These are phyloP conservation scores for Decorospora gaudefroyi DNA, from an alignment of 2,329 filamentous ascomycete species.

Conservation along the genomic window DNA sequence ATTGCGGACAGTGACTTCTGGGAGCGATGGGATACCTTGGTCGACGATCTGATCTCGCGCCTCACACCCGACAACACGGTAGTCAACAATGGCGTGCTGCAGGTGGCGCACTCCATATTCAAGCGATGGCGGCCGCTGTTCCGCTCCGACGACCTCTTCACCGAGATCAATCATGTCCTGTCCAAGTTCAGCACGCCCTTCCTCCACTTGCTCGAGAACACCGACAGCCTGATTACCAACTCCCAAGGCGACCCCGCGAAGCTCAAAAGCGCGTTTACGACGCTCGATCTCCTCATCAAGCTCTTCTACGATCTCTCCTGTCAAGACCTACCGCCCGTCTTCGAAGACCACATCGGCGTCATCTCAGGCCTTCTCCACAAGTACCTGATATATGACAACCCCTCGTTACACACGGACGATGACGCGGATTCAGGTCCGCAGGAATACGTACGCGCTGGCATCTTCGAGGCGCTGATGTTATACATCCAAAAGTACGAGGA, in stretches of 20 bases:
- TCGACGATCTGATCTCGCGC: slow-evolving; percentile 86
- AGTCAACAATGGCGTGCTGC: slow-evolving; percentile 90
- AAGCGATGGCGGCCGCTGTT: slow-evolving; percentile 93
- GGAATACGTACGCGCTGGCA: slow-evolving; percentile 88
- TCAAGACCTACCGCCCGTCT: slow-evolving; percentile 91
- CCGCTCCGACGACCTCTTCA: slow-evolving; percentile 87
- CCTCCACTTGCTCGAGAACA: slow-evolving; percentile 74
- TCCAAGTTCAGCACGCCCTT: slow-evolving; percentile 82
- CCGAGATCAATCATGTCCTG: slow-evolving; percentile 95
- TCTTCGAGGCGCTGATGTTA: slow-evolving; percentile 86
- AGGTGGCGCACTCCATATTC: slow-evolving; percentile 98
- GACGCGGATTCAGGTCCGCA: slow-evolving; percentile 84
- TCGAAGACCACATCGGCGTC: slow-evolving; percentile 81
- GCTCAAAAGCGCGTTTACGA: slow-evolving; percentile 78
- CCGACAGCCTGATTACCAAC: slow-evolving; percentile 70
- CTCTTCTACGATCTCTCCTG: slow-evolving; percentile 96
- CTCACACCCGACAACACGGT: slow-evolving; percentile 80
- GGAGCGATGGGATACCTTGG: slow-evolving; percentile 93
- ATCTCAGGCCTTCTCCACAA: slow-evolving; percentile 85
- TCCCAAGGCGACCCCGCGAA: slow-evolving; percentile 75
- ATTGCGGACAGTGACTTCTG: slow-evolving; percentile 99
- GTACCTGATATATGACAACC: slow-evolving; percentile 87
- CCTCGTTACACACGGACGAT: slow-evolving; percentile 80
- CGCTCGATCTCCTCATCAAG: slow-evolving; percentile 85
- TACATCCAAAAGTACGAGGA: slow-evolving; percentile 96